phyloP scores from a whole-genome alignment of 257 asterid genomes.

The Solanum arcanum region DNA sequence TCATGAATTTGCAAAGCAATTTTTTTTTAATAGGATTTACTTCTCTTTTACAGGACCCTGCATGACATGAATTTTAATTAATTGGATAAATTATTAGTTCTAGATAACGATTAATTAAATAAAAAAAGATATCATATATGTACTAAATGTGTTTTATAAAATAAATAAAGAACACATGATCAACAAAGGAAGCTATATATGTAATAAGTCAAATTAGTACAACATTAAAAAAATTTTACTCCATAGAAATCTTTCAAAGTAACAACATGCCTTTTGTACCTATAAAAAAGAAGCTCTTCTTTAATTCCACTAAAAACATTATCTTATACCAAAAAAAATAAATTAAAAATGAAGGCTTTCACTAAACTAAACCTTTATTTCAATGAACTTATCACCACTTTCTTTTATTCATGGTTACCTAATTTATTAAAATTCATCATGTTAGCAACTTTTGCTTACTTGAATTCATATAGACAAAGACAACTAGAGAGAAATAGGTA shows the following conservation, averaged over 20 bases:
- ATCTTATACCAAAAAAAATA: neutral
- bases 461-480: neutral
- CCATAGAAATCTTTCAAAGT: neutral
- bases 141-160: neutral
- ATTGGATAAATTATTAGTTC: too few species aligned
- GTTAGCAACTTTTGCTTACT: neutral
- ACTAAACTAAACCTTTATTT: neutral
- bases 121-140: neutral
- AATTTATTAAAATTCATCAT: neutral
- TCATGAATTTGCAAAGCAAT: neutral
- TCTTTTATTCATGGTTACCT: neutral
- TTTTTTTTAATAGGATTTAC: neutral
- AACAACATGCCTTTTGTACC: neutral
- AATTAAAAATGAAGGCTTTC: neutral
- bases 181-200: neutral
- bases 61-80: neutral
- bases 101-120: neutral
- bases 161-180: neutral
- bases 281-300: neutral
- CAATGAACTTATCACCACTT: neutral
- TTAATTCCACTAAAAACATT: neutral
- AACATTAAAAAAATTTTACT: neutral
- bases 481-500: neutral
- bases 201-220: neutral
- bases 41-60: neutral